phyloP scores from a whole-genome alignment of 2,329 filamentous ascomycete genomes.

The Fusarium newnesense region DNA sequence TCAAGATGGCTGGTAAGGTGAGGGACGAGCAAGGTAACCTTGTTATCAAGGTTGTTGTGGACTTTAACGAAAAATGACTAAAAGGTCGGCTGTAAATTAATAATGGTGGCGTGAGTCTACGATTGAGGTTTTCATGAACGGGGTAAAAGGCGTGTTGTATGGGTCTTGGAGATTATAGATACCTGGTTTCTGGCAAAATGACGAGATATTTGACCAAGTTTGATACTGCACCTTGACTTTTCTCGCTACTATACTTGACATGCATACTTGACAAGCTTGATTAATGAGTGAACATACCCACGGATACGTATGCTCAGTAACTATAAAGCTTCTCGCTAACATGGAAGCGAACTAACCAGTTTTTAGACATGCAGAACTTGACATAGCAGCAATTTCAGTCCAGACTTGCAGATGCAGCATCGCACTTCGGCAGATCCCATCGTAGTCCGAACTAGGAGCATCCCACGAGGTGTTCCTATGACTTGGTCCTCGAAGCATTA shows the following conservation, averaged over 20 bases:
- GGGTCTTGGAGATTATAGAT: not conserved
- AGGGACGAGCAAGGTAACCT: conserved; percentile 76
- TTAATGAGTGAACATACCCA: not conserved
- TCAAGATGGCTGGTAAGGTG: conserved; percentile 76
- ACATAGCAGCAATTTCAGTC: not conserved
- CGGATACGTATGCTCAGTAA: not conserved
- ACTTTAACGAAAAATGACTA: conserved; percentile 49
- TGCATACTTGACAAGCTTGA: no score
- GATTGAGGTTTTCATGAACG: conserved; percentile 11
- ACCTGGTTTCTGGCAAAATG: conserved; percentile 2
- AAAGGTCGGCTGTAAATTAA: conserved; percentile 25
- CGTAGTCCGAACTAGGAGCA: not conserved
- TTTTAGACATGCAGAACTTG: not conserved
- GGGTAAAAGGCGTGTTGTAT: conserved; percentile 21
- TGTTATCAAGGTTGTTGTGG: conserved; percentile 78
- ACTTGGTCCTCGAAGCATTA: not conserved
- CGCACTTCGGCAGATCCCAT: not conserved
- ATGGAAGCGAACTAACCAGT: not conserved
- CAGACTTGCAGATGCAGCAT: not conserved
- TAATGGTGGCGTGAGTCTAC: conserved; percentile 1
- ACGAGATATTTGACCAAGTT: not conserved
- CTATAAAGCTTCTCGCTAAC: not conserved
- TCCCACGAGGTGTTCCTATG: no score
- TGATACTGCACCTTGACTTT: not conserved
- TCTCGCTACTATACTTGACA: not conserved